Evolutionary conservation across 2,329 filamentous ascomycete species (phyloP).

Genomic region (Furcasterigmium sp.): DNA sequence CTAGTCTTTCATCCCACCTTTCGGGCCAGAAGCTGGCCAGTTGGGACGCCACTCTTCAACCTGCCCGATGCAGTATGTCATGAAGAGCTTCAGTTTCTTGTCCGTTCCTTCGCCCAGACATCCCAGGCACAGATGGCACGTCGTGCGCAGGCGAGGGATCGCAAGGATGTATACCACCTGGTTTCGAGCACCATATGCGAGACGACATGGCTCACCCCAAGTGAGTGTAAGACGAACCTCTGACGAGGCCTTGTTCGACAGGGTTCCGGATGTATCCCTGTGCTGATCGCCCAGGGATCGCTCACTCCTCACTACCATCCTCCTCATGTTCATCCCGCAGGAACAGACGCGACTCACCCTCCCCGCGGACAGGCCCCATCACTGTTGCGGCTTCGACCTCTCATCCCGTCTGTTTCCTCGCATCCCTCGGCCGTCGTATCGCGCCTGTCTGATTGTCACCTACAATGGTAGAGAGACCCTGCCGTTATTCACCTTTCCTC

Average conservation of each 20-base stretch:
- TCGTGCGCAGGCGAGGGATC: not conserved
- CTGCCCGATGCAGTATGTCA: too few species aligned
- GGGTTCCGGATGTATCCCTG: constrained; percentile 1
- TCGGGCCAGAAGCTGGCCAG: too few species aligned
- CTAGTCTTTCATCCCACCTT: too few species aligned
- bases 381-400: not conserved
- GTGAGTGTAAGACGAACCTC: constrained; percentile 1
- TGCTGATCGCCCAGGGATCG: constrained; percentile 2
- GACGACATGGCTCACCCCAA: not conserved
- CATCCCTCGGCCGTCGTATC: not conserved
- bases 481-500: too few species aligned
- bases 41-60: too few species aligned
- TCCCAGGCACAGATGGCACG: not conserved
- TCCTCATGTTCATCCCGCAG: not conserved
- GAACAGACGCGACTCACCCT: not conserved
- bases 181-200: not conserved
- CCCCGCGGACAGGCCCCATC: not conserved
- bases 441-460: not conserved
- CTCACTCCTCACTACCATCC: not conserved
- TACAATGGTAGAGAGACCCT: not conserved
- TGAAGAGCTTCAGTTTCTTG: too few species aligned
- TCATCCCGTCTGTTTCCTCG: not conserved
- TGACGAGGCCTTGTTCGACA: not conserved
- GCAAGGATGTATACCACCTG: not conserved
- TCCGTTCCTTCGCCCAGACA: not conserved